Conservation (phyloP, 2,329 filamentous ascomycete genomes). For the Xylariaceae sp. region DNA sequence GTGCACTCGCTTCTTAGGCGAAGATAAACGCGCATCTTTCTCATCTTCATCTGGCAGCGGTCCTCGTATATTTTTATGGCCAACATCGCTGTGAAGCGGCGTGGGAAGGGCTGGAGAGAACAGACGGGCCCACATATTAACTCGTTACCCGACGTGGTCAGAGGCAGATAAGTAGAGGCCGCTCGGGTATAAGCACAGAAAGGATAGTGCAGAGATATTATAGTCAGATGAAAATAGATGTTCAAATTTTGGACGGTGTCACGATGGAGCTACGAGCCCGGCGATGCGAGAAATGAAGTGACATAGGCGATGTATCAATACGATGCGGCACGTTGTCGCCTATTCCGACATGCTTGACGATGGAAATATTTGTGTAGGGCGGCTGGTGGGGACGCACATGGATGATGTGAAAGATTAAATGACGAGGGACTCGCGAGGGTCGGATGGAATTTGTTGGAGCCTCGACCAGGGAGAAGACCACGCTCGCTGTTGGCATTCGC, state of each 20-base stretch:
- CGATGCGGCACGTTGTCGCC: background rate
- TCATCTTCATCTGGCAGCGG: conserved; percentile 16
- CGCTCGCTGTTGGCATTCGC: background rate
- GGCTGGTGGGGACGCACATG: background rate
- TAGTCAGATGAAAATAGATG: background rate
- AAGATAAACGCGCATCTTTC: conserved; percentile 5
- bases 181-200: background rate
- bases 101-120: conserved; percentile 13
- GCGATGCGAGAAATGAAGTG: background rate
- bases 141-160: background rate
- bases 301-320: background rate
- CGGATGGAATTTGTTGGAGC: background rate
- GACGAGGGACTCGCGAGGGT: background rate
- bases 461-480: background rate
- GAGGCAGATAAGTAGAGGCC: background rate
- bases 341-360: background rate
- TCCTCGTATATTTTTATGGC: conserved; percentile 5
- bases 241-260: background rate
- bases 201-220: background rate
- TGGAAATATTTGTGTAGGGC: background rate
- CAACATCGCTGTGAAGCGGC: conserved; percentile 6
- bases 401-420: background rate
- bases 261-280: background rate
- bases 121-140: conserved; percentile 14
- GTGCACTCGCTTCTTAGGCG: conserved; percentile 18